Conservation (phyloP, 2,329 filamentous ascomycete genomes). For the Rhynchosporium graminicola region DNA sequence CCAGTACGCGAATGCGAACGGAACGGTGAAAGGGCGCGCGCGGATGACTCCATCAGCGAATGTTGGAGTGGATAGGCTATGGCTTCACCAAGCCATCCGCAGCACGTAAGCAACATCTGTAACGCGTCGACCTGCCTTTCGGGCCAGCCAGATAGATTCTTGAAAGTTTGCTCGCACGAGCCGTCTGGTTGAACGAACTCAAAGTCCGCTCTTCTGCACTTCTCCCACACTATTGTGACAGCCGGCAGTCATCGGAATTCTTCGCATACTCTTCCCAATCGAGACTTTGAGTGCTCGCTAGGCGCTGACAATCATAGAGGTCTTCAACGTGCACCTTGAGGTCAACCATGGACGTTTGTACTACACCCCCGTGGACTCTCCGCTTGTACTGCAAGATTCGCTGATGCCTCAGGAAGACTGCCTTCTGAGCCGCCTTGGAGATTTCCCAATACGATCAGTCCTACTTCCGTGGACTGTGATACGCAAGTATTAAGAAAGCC, state of each 20-base stretch:
- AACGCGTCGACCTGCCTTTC: constrained; percentile 24
- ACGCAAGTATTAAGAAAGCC: neutral
- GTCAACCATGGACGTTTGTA: constrained; percentile 8
- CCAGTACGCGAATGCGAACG: constrained; percentile 11
- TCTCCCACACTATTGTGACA: constrained; percentile 4
- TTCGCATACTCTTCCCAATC: constrained; percentile 4
- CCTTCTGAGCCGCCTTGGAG: constrained; percentile 15
- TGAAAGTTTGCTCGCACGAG: constrained; percentile 1
- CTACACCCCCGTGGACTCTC: constrained; percentile 6
- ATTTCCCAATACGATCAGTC: constrained; percentile 4
- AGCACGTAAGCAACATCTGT: constrained; percentile 19
- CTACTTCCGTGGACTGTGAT: neutral
- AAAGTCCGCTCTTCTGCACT: constrained; percentile 26
- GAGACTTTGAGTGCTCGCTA: constrained; percentile 14
- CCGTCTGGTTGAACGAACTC: neutral
- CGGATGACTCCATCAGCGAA: constrained; percentile 15
- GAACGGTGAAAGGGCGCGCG: neutral
- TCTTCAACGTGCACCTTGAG: constrained; percentile 16
- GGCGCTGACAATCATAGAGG: constrained; percentile 6
- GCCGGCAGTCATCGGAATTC: neutral
- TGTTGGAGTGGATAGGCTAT: constrained; percentile 12
- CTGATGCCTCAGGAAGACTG: neutral
- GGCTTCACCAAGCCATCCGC: constrained; percentile 17
- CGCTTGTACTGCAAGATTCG: neutral
- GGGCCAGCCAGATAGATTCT: constrained; percentile 11